phyloP scores from a whole-genome alignment of 495 filamentous ascomycete genomes.

The Hapsidospora chrysogenum region DNA sequence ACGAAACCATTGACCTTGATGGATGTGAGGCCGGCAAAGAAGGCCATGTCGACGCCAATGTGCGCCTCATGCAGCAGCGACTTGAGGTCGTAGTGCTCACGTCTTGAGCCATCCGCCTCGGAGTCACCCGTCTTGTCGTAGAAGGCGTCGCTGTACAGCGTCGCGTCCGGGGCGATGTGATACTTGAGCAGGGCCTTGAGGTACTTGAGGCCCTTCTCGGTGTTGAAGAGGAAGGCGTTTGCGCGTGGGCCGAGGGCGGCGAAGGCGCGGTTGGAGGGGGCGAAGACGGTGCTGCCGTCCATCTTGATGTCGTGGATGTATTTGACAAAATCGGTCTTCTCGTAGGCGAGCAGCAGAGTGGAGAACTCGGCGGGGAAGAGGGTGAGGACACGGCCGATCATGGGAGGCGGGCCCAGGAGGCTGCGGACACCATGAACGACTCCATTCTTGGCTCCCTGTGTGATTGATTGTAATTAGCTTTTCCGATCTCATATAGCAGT shows the following conservation, averaged over 20 bases:
- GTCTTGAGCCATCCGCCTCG: conserved; percentile 2
- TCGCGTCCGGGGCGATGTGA: conserved; percentile 45
- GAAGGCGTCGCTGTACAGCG: conserved; percentile 62
- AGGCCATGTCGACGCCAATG: conserved; percentile 45
- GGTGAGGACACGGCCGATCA: conserved; percentile 36
- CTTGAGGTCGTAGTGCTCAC: conserved; percentile 41
- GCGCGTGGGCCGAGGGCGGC: conserved; percentile 43
- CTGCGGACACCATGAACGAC: conserved; percentile 56
- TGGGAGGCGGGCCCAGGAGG: conserved; percentile 53
- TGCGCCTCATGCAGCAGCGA: conserved; percentile 41
- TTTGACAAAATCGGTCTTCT: conserved; percentile 41
- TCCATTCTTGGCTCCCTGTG: conserved; percentile 38
- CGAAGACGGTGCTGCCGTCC: conserved; percentile 49
- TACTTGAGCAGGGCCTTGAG: conserved; percentile 22
- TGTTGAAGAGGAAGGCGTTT: conserved; percentile 64
- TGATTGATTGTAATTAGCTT: not conserved
- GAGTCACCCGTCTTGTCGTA: conserved; percentile 22
- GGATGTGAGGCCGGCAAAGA: conserved; percentile 38
- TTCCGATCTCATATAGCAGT: too few species aligned
- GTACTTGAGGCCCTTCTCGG: conserved; percentile 33
- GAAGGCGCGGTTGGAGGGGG: conserved; percentile 58
- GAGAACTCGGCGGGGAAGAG: conserved; percentile 53
- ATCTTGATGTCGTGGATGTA: conserved; percentile 13
- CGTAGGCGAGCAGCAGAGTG: conserved; percentile 50
- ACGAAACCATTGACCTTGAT: conserved; percentile 54